Evolutionary conservation across 2,329 filamentous ascomycete species (phyloP).

Genomic region (Metarhizium rileyi): DNA sequence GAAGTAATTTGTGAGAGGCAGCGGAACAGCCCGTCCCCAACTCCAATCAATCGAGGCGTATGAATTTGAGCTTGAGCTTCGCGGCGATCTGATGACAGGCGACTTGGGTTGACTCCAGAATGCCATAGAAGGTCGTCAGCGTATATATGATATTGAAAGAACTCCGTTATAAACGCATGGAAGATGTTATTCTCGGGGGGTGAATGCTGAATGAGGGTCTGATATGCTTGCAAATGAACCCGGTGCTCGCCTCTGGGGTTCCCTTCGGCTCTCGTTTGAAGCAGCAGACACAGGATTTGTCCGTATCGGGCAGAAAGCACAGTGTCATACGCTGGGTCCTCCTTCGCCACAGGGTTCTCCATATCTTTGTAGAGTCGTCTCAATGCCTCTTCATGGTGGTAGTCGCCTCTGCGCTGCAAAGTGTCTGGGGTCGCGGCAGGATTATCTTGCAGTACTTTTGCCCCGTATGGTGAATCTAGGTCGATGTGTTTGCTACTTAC

Average conservation of each 20-base stretch:
- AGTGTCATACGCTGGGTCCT: conserved; percentile 34
- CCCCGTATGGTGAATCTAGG: conserved; percentile 45
- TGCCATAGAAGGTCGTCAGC: conserved; percentile 52
- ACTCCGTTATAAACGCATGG: conserved; percentile 54
- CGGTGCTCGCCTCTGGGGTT: conserved; percentile 59
- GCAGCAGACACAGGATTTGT: conserved; percentile 52
- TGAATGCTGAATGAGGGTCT: conserved; percentile 54
- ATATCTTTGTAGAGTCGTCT: conserved; percentile 41
- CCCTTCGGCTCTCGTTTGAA: conserved; percentile 48
- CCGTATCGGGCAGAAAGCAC: conserved; percentile 47
- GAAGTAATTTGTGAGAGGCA: conserved; percentile 71
- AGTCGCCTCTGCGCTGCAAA: conserved; percentile 41
- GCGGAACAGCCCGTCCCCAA: conserved; percentile 72
- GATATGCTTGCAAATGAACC: conserved; percentile 68
- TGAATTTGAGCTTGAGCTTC: conserved; percentile 31
- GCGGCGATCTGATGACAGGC: conserved; percentile 35
- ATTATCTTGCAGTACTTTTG: conserved; percentile 40
- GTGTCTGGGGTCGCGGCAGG: conserved; percentile 35
- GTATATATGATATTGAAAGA: conserved; percentile 75
- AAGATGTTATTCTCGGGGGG: conserved; percentile 59
- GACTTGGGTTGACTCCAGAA: conserved; percentile 26
- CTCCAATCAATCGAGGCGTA: conserved; percentile 58
- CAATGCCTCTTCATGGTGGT: conserved; percentile 46
- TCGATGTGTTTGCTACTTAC: conserved; percentile 71
- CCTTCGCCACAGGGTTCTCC: conserved; percentile 28